These are phyloP conservation scores for Blastomyces gilchristii DNA, from an alignment of 2,329 filamentous ascomycete species.

Conservation along the genomic window DNA sequence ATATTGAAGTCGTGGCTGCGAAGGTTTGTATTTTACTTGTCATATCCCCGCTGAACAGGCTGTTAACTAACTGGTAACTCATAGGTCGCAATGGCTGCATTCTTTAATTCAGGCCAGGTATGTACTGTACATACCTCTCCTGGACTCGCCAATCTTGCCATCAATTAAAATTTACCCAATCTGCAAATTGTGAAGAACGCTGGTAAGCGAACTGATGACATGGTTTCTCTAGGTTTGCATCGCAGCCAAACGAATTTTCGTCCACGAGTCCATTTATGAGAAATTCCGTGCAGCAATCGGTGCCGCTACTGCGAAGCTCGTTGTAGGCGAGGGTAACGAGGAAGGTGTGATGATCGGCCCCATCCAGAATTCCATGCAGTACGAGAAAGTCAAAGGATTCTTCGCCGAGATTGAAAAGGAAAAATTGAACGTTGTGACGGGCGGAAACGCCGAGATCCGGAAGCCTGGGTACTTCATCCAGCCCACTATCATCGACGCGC, in stretches of 20 bases:
- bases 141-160: background rate
- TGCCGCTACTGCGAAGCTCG: constrained; percentile 36
- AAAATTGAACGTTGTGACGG: constrained; percentile 43
- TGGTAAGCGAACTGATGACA: background rate
- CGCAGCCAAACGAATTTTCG: constrained; percentile 49
- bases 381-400: constrained; percentile 47
- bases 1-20: constrained; percentile 38
- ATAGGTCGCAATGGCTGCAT: constrained; percentile 38
- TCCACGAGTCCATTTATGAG: constrained; percentile 52
- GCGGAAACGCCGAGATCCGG: constrained; percentile 31
- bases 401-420: constrained; percentile 47
- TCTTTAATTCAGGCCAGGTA: constrained; percentile 42
- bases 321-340: constrained; percentile 32
- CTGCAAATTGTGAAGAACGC: background rate
- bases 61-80: background rate
- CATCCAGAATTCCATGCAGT: constrained; percentile 57
- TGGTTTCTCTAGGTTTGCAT: constrained; percentile 40
- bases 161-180: background rate
- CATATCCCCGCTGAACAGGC: background rate
- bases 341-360: constrained; percentile 46
- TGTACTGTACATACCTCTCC: background rate
- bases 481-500: constrained; percentile 50
- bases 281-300: constrained; percentile 42
- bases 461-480: constrained; percentile 46
- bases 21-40: constrained; percentile 18